A percentile compares a stretch with the other conserved stretches of the same genome.
Evolutionary conservation across 805 yeast genomes (phyloP).

Genomic region (Barnettozyma vustinii): DNA sequence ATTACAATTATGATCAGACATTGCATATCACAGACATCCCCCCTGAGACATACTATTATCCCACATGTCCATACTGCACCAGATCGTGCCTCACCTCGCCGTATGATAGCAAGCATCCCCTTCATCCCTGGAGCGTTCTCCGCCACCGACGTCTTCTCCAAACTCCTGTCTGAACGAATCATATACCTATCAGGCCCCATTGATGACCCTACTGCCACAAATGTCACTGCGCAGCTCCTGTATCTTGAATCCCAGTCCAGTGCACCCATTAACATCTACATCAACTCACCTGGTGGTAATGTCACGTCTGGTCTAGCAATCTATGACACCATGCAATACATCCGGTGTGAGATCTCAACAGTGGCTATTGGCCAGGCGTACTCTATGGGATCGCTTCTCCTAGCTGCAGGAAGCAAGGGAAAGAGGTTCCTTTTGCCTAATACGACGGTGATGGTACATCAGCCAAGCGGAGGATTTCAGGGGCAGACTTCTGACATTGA

Average conservation of each 20-base stretch:
- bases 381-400: conserved; percentile 29
- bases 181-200: conserved; percentile 26
- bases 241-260: conserved; percentile 15
- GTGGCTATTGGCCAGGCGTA: conserved; percentile 32
- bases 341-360: conserved; percentile 28
- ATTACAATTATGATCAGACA: background rate
- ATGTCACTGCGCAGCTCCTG: conserved; percentile 24
- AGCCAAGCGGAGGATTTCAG: conserved; percentile 28
- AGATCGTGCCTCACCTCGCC: background rate
- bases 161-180: conserved; percentile 23
- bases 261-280: conserved; percentile 22
- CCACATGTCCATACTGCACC: background rate
- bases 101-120: background rate
- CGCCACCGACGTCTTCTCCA: conserved; percentile 15
- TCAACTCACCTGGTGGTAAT: conserved; percentile 31
- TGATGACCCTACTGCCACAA: conserved; percentile 19
- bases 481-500: conserved; percentile 31
- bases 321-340: conserved; percentile 32
- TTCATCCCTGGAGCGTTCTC: background rate
- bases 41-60: background rate
- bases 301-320: conserved; percentile 31
- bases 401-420: conserved; percentile 27
- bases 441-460: conserved; percentile 30
- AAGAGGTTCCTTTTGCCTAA: conserved; percentile 28
- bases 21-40: background rate